phyloP scores from a whole-genome alignment of 2,329 filamentous ascomycete species.

The Ceratocystis lukuohia region DNA sequence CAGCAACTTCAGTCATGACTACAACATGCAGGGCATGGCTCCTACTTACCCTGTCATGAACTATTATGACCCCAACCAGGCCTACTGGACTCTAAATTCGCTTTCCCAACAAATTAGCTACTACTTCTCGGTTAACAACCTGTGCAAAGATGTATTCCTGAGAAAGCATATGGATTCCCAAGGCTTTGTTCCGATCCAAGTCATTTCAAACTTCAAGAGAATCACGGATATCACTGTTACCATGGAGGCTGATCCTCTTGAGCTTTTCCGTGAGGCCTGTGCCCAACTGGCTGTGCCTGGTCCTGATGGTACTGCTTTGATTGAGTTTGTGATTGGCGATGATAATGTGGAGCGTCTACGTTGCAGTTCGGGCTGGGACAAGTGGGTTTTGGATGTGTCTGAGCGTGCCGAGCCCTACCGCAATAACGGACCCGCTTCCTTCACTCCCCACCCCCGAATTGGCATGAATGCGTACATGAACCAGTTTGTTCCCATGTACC shows the following conservation, averaged over 20 bases:
- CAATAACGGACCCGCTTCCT: conserved; percentile 49
- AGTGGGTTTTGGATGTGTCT: conserved; percentile 60
- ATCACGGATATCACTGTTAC: conserved; percentile 49
- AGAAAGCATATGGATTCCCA: conserved; percentile 89
- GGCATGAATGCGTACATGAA: conserved; percentile 21
- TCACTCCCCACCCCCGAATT: conserved; percentile 24
- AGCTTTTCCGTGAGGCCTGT: conserved; percentile 26
- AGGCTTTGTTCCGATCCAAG: conserved; percentile 69
- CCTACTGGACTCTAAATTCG: conserved; percentile 28
- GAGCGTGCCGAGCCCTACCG: conserved; percentile 61
- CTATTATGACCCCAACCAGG: conserved; percentile 19
- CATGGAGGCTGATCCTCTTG: conserved; percentile 18
- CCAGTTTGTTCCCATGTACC: conserved; percentile 18
- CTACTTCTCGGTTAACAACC: conserved; percentile 93
- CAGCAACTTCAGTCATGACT: conserved; percentile 27
- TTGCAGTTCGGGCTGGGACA: conserved; percentile 60
- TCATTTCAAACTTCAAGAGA: conserved; percentile 78
- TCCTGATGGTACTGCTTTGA: conserved; percentile 46
- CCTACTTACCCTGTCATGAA: conserved; percentile 25
- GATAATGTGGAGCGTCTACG: conserved; percentile 71
- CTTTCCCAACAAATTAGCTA: conserved; percentile 57
- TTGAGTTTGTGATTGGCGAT: conserved; percentile 62
- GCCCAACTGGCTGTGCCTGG: conserved; percentile 54
- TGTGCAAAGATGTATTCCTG: conserved; percentile 84
- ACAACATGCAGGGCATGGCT: conserved; percentile 29